Evolutionary conservation across 495 filamentous ascomycete genomes (phyloP).

Genomic region (Clavariopsis aquatica): DNA sequence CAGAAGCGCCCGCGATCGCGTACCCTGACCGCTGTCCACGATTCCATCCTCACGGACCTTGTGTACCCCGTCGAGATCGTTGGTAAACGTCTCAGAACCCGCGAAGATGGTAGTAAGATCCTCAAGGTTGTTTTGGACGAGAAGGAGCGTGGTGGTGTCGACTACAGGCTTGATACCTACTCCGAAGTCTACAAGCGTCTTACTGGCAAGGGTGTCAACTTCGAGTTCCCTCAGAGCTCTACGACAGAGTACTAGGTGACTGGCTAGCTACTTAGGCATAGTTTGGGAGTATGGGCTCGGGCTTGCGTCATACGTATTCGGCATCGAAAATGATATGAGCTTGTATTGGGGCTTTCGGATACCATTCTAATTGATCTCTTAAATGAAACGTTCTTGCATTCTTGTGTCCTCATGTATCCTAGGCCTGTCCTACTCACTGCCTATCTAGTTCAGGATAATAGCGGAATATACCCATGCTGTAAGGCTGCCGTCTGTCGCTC

Average conservation of each 20-base stretch:
- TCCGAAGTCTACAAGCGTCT: constrained; percentile 96
- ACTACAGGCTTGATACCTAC: constrained; percentile 98
- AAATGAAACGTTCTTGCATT: neutral
- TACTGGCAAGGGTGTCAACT: constrained; percentile 89
- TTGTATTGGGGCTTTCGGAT: constrained; percentile 17
- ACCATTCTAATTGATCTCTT: constrained; percentile 17
- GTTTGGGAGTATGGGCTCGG: constrained; percentile 30
- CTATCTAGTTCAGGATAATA: constrained; percentile 64
- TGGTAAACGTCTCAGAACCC: constrained; percentile 93
- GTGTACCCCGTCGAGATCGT: constrained; percentile 99
- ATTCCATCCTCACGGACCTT: constrained; percentile 90
- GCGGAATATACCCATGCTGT: constrained; percentile 60
- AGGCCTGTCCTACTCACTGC: constrained; percentile 24
- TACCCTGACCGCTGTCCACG: constrained; percentile 96
- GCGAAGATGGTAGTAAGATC: constrained; percentile 95
- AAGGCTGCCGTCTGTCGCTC: constrained; percentile 58
- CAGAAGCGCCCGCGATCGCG: constrained; percentile 98
- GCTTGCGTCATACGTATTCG: constrained; percentile 32
- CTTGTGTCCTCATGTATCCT: neutral
- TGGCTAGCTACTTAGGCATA: constrained; percentile 13
- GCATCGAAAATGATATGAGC: constrained; percentile 33
- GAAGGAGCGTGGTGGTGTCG: constrained; percentile 98
- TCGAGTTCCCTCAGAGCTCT: constrained; percentile 92
- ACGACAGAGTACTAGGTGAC: constrained; percentile 72
- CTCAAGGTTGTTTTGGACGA: constrained; percentile 98